A percentile compares a stretch with the other conserved stretches of the same genome.
Conservation (phyloP, 2,329 filamentous ascomycete species). For the Atkinsonella hypoxylon region DNA sequence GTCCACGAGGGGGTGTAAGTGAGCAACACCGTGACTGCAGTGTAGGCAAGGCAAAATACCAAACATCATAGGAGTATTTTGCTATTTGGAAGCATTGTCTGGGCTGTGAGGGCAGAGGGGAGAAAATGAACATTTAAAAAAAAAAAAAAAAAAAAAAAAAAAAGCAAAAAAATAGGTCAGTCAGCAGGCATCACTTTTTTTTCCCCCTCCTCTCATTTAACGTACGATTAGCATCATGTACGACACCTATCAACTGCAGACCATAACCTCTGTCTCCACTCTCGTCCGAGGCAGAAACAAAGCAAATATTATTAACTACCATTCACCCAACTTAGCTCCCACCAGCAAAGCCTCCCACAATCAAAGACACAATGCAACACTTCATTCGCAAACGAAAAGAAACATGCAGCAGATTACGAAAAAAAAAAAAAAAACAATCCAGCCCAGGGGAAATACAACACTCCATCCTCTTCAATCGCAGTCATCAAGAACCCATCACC, state of each 20-base stretch:
- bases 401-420: no score
- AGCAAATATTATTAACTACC: no score
- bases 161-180: neutral
- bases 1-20: no score
- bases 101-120: neutral
- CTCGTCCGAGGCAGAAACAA: constrained; percentile 3
- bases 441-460: no score
- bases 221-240: neutral
- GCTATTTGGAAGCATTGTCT: neutral
- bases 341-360: neutral
- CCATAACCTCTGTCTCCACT: neutral
- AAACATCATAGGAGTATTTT: neutral
- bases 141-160: neutral
- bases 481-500: no score
- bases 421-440: no score
- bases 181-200: no score
- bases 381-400: no score
- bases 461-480: no score
- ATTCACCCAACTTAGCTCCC: no score
- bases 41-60: neutral
- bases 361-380: no score
- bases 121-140: neutral
- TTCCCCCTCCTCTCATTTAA: neutral
- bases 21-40: neutral
- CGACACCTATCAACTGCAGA: neutral